Base-by-base conservation (phyloP, 148 eudicot species). In the Polygonum aviculare region DNA sequence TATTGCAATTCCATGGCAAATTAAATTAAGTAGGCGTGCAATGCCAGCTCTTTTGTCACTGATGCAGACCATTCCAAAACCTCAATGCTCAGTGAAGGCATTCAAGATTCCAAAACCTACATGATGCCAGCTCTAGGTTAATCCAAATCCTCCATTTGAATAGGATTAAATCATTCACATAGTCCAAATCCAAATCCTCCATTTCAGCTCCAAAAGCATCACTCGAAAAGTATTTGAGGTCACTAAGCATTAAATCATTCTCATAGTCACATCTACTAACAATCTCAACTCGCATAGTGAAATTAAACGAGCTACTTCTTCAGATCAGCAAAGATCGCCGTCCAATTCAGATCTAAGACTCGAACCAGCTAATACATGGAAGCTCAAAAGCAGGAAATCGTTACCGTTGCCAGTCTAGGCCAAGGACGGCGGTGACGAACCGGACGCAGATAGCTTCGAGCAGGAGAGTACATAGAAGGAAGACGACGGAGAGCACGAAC, bases 331-430 rank as follows among this genome's bases (percentile, higher is more conserved):
- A 21, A 31, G 35, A 33, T 16, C 69, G 4, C 14, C 2, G 14
- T 5, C 31, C 15, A 67, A 67, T 35, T 16, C 44, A 67, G 44
- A 67, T 67, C 44, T 38, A 22, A 57, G 7, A 14, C 67, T 26
- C 9, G 2, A 59, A 21, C 14, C 67, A 59, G 67, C 67, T 7
- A 55, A 10, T 0, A 8, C 3, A 60, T 1, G 11, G 38, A 60
- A 31, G 10, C 9, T 60, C 69, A 60, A 65, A 35, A 26, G 33
- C 4, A 39, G 57, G 10, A 48, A 48, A 47, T 15, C n/a, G 44
- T n/a, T 86, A 95, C 98, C 91, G 74, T 83, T 95, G 96, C 98
- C 98, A 95, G 65, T 90, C 90, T 65, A 89, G 93, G 59, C 98
- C 98, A 21, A 92, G 93, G 21, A 95, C 94, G 33, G 92, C 91